Conservation (phyloP, 2,329 filamentous ascomycete species). For the Cercospora sojina region DNA sequence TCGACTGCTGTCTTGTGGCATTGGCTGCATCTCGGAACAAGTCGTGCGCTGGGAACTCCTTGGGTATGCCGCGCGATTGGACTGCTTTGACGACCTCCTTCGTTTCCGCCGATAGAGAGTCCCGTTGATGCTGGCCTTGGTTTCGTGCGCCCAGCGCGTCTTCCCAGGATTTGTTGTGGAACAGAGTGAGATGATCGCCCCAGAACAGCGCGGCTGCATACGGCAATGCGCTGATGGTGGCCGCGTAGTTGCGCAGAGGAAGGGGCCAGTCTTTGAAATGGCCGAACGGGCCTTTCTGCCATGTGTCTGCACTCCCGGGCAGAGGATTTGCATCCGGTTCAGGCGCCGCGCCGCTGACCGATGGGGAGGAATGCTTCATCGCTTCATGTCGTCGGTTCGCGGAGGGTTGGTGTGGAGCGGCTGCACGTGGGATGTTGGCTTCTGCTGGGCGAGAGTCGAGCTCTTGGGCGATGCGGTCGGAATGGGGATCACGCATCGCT, state of each 20-base stretch:
- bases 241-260: constrained; percentile 29
- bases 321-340: constrained; percentile 13
- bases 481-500: not conserved
- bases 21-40: constrained; percentile 16
- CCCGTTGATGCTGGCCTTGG: constrained; percentile 37
- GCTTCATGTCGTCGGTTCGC: constrained; percentile 12
- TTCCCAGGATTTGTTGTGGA: constrained; percentile 46
- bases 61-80: constrained; percentile 29
- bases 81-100: constrained; percentile 39
- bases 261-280: constrained; percentile 40
- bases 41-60: constrained; percentile 25
- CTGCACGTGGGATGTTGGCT: not conserved
- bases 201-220: constrained; percentile 47
- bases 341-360: not conserved
- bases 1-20: constrained; percentile 16
- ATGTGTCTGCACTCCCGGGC: constrained; percentile 19
- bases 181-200: constrained; percentile 40
- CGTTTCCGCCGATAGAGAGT: constrained; percentile 38
- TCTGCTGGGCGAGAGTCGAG: not conserved
- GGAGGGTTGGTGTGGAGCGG: not conserved
- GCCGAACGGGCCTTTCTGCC: constrained; percentile 35
- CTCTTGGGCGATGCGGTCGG: not conserved
- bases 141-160: constrained; percentile 36
- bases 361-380: constrained; percentile 16
- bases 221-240: constrained; percentile 42